Evolutionary conservation across 2,329 filamentous ascomycete species (phyloP).

Genomic region (Catunica adiposa): DNA sequence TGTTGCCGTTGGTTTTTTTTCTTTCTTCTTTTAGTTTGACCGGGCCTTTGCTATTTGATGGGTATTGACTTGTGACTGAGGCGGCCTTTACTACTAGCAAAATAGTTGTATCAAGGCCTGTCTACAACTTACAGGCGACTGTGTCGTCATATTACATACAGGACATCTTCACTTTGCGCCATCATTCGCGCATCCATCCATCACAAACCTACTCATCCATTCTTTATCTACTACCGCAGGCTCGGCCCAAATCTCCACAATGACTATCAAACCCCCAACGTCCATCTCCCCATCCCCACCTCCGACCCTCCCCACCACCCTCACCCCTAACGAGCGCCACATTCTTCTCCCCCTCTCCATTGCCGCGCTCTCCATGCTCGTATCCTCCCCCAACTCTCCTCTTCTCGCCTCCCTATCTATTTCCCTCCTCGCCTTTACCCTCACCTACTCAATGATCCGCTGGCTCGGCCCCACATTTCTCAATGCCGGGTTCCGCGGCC

Average conservation of each 20-base stretch:
- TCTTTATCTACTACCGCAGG: neutral
- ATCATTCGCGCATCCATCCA: too few relatives aligned
- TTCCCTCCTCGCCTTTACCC: constrained; percentile 66
- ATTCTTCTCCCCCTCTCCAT: constrained; percentile 41
- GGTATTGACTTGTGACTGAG: too few relatives aligned
- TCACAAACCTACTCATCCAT: neutral
- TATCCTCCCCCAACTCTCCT: constrained; percentile 65
- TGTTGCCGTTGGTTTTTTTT: neutral
- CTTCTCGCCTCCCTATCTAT: constrained; percentile 78
- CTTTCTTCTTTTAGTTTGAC: too few relatives aligned
- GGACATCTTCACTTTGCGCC: too few relatives aligned
- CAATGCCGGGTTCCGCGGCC: constrained; percentile 72
- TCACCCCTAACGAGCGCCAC: constrained; percentile 37
- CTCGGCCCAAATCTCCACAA: neutral
- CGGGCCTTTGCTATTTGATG: too few relatives aligned
- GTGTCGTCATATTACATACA: too few relatives aligned
- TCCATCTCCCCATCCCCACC: neutral
- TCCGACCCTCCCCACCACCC: constrained; percentile 21
- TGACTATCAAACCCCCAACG: neutral
- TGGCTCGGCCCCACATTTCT: constrained; percentile 90
- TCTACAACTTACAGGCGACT: too few relatives aligned
- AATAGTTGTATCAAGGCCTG: too few relatives aligned
- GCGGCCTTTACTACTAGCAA: too few relatives aligned
- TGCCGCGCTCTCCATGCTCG: constrained; percentile 52
- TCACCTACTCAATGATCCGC: constrained; percentile 70